Evolutionary conservation across 2,329 filamentous ascomycete species (phyloP).

Genomic region (Camillea tinctor): DNA sequence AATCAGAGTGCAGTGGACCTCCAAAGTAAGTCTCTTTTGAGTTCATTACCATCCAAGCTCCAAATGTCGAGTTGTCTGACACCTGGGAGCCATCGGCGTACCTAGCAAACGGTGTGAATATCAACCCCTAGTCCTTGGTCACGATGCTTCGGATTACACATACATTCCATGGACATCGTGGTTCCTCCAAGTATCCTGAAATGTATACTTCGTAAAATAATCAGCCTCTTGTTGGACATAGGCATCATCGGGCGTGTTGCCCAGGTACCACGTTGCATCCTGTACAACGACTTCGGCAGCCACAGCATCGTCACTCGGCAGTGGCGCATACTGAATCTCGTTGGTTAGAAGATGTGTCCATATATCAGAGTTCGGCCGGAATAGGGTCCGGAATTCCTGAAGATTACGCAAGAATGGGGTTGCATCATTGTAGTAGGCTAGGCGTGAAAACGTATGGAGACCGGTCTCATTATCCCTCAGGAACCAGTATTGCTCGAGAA

Average conservation of each 20-base stretch:
- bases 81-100: slow-evolving; percentile 52
- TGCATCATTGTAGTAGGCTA: slow-evolving; percentile 58
- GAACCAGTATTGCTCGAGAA: slow-evolving; percentile 65
- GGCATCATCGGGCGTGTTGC: slow-evolving; percentile 50
- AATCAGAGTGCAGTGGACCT: slow-evolving; percentile 60
- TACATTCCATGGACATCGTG: slow-evolving; percentile 54
- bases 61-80: slow-evolving; percentile 51
- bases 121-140: neutral
- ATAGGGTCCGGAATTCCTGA: slow-evolving; percentile 60
- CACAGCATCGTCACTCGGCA: slow-evolving; percentile 44
- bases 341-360: slow-evolving; percentile 65
- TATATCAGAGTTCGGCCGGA: slow-evolving; percentile 57
- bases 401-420: slow-evolving; percentile 56
- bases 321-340: slow-evolving; percentile 51
- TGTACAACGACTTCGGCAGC: slow-evolving; percentile 51
- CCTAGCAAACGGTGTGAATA: slow-evolving; percentile 14
- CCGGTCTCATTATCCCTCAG: slow-evolving; percentile 61
- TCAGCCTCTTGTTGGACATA: slow-evolving; percentile 57
- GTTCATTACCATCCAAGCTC: slow-evolving; percentile 64
- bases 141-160: slow-evolving; percentile 2
- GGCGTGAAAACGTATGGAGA: slow-evolving; percentile 59
- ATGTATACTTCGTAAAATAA: slow-evolving; percentile 68
- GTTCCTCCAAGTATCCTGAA: slow-evolving; percentile 56
- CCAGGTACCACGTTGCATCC: slow-evolving; percentile 63
- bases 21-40: slow-evolving; percentile 62